Base-by-base conservation (phyloP, 306 rosid species). In the Gynostemma pentaphyllum region DNA sequence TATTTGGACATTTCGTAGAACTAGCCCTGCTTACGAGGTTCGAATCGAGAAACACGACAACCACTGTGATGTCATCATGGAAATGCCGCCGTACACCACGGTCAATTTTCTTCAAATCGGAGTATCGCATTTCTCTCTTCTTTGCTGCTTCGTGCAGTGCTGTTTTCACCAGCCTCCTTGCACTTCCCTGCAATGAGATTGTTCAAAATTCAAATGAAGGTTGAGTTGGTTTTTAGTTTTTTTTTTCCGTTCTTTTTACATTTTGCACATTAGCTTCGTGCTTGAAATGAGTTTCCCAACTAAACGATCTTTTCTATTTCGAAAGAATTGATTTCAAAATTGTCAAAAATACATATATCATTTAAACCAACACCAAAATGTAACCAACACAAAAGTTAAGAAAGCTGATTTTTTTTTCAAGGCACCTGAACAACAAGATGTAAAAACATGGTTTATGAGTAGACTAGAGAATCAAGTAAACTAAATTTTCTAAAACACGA, bases 51-150 rank as follows among this genome's bases (percentile, higher is more conserved):
- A 72, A 85, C 69, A 82, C 78, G 45, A 85, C 85, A 69, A 85
- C 39, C 81, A 85, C 91, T 1, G 91, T 81, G 62, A 80, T 85
- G 64, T 85, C 91, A 60, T 85, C 91, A 5, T 85, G 91, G 77
- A 85, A 85, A 77, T 85, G 91, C 2, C 91, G 78, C 0, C 91
- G 81, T 54, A 85, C 91, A 12, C 91, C 91, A 0, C 91, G 78
- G 26, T 85, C 91, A 1, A 85, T 85, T 76, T 79, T 85, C 73
- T 79, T 85, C 67, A 85, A 68, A 74, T 85, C 91, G 2, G 91
- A 82, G 47, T 82, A 85, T 50, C 91, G 79, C 91, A 85, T 85
- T 75, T 85, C 91, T 75, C 91, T 82, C 78, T 85, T 85, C 85
- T 82, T 82, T 22, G 91, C 88, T 4, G 88, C 88, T 62, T 75